These are phyloP conservation scores for Quercus robur DNA, from an alignment of 306 rosid species.

Conservation along the genomic window DNA sequence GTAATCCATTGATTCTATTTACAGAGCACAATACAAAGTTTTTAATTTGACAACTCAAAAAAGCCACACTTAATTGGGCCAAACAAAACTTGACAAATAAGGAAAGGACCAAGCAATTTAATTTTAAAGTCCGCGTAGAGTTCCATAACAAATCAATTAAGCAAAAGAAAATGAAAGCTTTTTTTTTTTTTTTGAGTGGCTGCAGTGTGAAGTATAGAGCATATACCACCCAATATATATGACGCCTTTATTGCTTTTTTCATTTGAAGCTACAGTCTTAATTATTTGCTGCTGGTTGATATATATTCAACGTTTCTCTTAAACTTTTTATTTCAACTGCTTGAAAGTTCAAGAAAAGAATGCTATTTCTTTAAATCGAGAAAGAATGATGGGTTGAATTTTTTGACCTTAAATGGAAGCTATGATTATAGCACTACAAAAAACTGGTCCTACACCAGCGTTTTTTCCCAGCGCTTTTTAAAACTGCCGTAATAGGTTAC, in stretches of 20 bases:
- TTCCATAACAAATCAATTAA: not conserved
- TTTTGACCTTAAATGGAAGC: constrained; percentile 9
- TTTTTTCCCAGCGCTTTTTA: too few relatives aligned
- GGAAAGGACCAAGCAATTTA: not conserved
- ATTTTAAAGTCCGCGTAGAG: not conserved
- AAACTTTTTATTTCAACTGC: not conserved
- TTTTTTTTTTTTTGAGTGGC: not conserved
- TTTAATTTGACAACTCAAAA: not conserved
- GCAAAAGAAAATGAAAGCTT: not conserved
- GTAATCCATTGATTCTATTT: not conserved
- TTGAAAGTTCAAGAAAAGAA: not conserved
- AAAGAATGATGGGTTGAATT: not conserved
- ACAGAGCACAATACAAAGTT: not conserved
- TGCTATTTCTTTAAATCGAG: not conserved
- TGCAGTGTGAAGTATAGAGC: not conserved
- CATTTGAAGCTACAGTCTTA: not conserved
- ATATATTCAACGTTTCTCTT: too few relatives aligned
- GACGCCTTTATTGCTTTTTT: not conserved
- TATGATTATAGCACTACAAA: constrained; percentile 2
- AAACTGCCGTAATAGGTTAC: too few relatives aligned
- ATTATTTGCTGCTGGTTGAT: too few relatives aligned
- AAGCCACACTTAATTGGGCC: not conserved
- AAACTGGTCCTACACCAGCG: too few relatives aligned
- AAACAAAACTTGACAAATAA: not conserved
- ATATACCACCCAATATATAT: not conserved